Evolutionary conservation across 2,329 filamentous ascomycete genomes (phyloP), one percentile per base, ranked within the genome.

Genomic region (Diplodia sapinea): DNA sequence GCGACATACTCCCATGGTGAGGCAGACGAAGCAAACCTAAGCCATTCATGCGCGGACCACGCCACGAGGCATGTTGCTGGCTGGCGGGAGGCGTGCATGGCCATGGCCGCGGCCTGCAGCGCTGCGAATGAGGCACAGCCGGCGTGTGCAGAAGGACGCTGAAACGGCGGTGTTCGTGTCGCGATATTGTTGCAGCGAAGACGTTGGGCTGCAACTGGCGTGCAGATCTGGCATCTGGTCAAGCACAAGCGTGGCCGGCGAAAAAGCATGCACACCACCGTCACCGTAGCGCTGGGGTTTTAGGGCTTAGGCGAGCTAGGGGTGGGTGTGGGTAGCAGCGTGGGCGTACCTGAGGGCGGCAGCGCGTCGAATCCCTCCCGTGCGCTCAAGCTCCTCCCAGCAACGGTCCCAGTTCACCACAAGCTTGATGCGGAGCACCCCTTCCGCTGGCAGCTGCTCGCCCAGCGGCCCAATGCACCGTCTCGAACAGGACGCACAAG

Each of bases 151-250:
- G 17, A 51, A 59, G 29, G 52, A 51, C 54, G 54, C 52, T 66
- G 64, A 66, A 66, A 66, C 64, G 40, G 29, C 52, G 54, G 64
- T 50, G 54, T 57, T 66, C 64, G 64, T 59, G 64, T 66, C 59
- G 52, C 64, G 52, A 59, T 59, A 66, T 59, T 66, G 64, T 59
- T 55, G 63, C 63, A 31, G 54, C 43, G 52, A 23, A 57, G 38
- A 50, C 63, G 29, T 57, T 66, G 64, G 51, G 51, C 36, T 47
- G 51, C 64, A 66, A 66, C 36, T 43, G 55, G 17, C 13, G 20
- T 51, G 64, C 64, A 66, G 64, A 66, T 66, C 64, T 59, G 64
- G 54, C 23, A 51, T 63, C 50, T 63, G 26, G 57, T 17, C 17
- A 2, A 26, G 26, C 26, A 26, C 26, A 63, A 62, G 57, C 57